Evolutionary conservation across 2,329 filamentous ascomycete species (phyloP).

Genomic region (Neospermospora avenae): DNA sequence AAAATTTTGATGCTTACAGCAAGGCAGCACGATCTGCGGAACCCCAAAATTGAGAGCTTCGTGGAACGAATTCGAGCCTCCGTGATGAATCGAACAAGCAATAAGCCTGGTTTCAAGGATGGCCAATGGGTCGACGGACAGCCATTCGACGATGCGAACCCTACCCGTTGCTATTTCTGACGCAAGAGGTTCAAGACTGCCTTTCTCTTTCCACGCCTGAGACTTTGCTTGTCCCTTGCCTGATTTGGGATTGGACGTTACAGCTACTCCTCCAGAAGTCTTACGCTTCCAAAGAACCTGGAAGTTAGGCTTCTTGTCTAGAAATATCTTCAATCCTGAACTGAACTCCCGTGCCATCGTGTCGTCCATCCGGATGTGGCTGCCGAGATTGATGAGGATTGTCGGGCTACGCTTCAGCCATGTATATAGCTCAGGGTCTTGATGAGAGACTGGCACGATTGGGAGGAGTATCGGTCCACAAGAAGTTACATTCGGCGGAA

Average conservation of each 20-base stretch:
- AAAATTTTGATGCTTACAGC: too few species aligned
- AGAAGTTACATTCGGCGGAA: slow-evolving; percentile 40
- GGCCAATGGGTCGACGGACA: slow-evolving; percentile 39
- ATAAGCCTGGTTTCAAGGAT: slow-evolving; percentile 39
- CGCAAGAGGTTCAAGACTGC: slow-evolving; percentile 7
- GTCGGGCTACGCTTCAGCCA: slow-evolving; percentile 45
- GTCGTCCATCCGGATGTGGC: slow-evolving; percentile 26
- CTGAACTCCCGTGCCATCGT: slow-evolving; percentile 40
- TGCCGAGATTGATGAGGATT: slow-evolving; percentile 48
- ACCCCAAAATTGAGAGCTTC: slow-evolving; percentile 45
- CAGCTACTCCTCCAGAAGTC: slow-evolving; percentile 12
- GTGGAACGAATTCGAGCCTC: slow-evolving; percentile 42
- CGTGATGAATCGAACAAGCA: slow-evolving; percentile 39
- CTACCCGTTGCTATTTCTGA: slow-evolving; percentile 22
- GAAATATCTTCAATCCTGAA: slow-evolving; percentile 35
- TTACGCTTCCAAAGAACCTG: slow-evolving; percentile 40
- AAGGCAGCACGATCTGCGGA: slow-evolving; percentile 45
- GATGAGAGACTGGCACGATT: slow-evolving; percentile 34
- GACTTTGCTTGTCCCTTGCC: slow-evolving; percentile 5
- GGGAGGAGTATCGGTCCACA: slow-evolving; percentile 47
- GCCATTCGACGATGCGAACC: slow-evolving; percentile 41
- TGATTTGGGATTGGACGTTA: slow-evolving; percentile 1
- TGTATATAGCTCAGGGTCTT: slow-evolving; percentile 40
- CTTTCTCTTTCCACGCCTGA: slow-evolving; percentile 4
- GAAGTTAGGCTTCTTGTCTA: slow-evolving; percentile 32